These are phyloP conservation scores for Zalerion maritima DNA, from an alignment of 495 filamentous ascomycete species.

Conservation along the genomic window DNA sequence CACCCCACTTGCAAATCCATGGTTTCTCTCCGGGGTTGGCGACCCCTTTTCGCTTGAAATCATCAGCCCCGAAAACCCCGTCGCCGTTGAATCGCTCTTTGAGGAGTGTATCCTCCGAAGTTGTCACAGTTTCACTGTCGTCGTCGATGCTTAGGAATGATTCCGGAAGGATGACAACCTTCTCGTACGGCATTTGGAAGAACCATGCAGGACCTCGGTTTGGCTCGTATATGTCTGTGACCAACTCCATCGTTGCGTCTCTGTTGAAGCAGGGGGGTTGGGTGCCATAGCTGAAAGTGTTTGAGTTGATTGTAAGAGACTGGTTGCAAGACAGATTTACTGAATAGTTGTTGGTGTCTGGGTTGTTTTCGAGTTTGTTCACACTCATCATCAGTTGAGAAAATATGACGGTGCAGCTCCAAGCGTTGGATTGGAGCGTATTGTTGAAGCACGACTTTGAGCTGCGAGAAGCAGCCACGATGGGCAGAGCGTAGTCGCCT, in stretches of 20 bases:
- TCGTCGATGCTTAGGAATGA: constrained; percentile 20
- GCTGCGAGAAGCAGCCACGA: constrained; percentile 36
- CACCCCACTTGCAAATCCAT: constrained; percentile 85
- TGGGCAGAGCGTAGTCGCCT: constrained; percentile 48
- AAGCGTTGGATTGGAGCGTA: constrained; percentile 43
- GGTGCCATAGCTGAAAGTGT: constrained; percentile 50
- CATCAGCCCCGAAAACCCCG: constrained; percentile 9
- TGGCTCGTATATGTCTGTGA: constrained; percentile 45
- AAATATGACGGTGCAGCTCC: constrained; percentile 44
- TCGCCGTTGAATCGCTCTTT: constrained; percentile 5
- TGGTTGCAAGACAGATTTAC: constrained; percentile 19
- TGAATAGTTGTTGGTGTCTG: constrained; percentile 15
- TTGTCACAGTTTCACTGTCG: background rate
- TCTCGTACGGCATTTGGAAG: constrained; percentile 58
- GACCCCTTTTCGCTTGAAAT: constrained; percentile 32
- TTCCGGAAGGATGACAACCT: constrained; percentile 61
- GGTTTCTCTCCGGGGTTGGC: constrained; percentile 49
- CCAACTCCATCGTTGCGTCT: constrained; percentile 39
- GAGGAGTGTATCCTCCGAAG: constrained; percentile 6
- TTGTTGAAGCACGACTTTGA: constrained; percentile 54
- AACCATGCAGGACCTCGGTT: constrained; percentile 60
- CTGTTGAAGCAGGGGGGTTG: constrained; percentile 47
- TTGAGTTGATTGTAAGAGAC: constrained; percentile 16
- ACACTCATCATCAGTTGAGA: constrained; percentile 21
- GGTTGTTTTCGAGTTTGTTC: constrained; percentile 5